Evolutionary conservation across 2,329 filamentous ascomycete species (phyloP).

Genomic region (Fragosphaeria purpurea): DNA sequence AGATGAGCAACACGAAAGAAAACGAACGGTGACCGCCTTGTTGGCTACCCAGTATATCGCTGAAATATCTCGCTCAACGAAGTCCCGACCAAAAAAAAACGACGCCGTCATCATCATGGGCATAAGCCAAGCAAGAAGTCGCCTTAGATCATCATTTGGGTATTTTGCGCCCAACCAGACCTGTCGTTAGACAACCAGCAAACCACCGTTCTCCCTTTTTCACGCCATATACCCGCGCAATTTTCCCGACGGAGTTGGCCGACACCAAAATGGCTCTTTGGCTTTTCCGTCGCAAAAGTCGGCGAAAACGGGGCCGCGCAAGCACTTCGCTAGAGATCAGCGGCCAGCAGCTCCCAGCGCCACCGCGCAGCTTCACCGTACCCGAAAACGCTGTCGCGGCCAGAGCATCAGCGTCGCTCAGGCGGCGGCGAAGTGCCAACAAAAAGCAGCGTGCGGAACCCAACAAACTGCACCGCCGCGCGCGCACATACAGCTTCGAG

Average conservation of each 20-base stretch:
- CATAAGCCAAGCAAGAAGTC: slow-evolving; percentile 1
- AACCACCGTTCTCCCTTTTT: neutral
- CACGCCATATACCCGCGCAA: neutral
- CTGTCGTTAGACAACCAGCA: neutral
- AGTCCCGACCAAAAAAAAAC: too few species aligned
- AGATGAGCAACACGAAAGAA: too few species aligned
- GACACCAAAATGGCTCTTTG: slow-evolving; percentile 59
- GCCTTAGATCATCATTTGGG: neutral
- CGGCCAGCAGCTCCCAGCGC: slow-evolving; percentile 22
- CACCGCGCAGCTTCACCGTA: slow-evolving; percentile 17
- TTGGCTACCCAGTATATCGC: too few species aligned
- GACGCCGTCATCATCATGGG: neutral
- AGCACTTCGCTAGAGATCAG: slow-evolving; percentile 45
- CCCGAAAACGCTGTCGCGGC: slow-evolving; percentile 17
- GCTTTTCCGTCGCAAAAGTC: slow-evolving; percentile 69
- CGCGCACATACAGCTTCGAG: slow-evolving; percentile 52
- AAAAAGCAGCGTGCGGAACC: slow-evolving; percentile 36
- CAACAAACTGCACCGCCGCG: slow-evolving; percentile 38
- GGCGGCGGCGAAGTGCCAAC: slow-evolving; percentile 21
- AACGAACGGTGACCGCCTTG: too few species aligned
- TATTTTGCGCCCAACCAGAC: neutral
- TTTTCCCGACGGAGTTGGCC: neutral
- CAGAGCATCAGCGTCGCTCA: slow-evolving; percentile 9
- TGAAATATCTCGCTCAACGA: too few species aligned
- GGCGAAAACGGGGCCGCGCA: slow-evolving; percentile 47